Evolutionary conservation across 176 grass and related monocot genomes (phyloP), one percentile per base, ranked within the genome.

Genomic region (Leersia perrieri): DNA sequence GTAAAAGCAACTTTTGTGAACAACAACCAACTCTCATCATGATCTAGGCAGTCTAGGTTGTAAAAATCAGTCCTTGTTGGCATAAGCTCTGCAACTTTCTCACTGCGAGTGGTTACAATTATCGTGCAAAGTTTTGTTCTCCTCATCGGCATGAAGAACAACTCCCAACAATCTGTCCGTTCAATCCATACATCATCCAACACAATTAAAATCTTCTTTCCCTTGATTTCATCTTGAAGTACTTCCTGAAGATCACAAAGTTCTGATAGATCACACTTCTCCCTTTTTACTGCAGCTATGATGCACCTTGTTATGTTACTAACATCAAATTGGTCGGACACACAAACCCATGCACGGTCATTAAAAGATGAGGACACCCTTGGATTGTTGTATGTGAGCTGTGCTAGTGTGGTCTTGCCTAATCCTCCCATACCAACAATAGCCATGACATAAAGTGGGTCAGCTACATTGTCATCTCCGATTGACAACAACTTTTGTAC

Each of bases 181-280:
- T 90, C 79, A 63, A 83, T 90, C 82, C 83, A 86, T 13, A 90
- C 64, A 68, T 86, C 68, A 82, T 87, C 83, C 8, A 87, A 36
- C 7, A 90, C 73, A 58, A 90, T 32, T 5, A 90, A 75, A 23
- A 90, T 25, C 9, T 49, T 51, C 33, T 55, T 79, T 9, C 49
- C 78, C 0, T 18, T 44, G 39, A 83, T 23, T 3, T 7, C 40
- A 13, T 63, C 2, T 31, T 13, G 26, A 2, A 86, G 26, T 27
- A 5, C 3, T 5, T 7, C 9, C 65, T 78, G 63, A 5, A 83
- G 60, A 0, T 23, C 11, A 64, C 1, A 38, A 41, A 74, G 4
- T 67, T 83, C 12, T 70, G 32, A 29, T 22, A 30, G 16, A 33
- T 36, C 25, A 41, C 47, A 70, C 6, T 20, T 20, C n/a, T 22